These are phyloP conservation scores for Nicotiana otophora DNA, from an alignment of 257 asterid species.

Conservation along the genomic window DNA sequence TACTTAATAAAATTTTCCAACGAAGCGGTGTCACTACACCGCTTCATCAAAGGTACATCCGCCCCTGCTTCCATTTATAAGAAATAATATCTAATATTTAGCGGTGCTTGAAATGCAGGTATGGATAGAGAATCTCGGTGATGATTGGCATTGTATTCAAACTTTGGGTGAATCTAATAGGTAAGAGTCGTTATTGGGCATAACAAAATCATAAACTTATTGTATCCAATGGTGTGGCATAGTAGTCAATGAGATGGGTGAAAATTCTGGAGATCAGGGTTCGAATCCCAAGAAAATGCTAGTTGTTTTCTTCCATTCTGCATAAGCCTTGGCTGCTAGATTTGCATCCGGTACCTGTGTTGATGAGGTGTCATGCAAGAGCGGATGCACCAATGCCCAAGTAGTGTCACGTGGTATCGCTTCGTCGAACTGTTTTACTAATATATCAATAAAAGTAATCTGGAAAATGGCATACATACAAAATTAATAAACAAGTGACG, in stretches of 20 bases:
- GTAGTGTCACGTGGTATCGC: too few species aligned
- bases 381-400: too few species aligned
- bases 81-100: neutral
- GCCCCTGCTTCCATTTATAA: neutral
- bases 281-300: neutral
- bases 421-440: too few species aligned
- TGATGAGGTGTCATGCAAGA: neutral
- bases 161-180: conserved; percentile 61
- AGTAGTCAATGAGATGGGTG: neutral
- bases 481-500: too few species aligned
- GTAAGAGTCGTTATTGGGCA: conserved; percentile 25
- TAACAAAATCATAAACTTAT: neutral
- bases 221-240: neutral
- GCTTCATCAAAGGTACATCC: too few species aligned
- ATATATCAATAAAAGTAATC: too few species aligned
- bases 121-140: conserved; percentile 69
- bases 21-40: too few species aligned
- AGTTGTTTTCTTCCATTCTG: neutral
- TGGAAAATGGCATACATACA: too few species aligned
- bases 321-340: neutral
- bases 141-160: conserved; percentile 84
- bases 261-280: neutral
- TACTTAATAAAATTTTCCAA: too few species aligned
- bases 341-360: neutral
- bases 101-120: conserved; percentile 40